Evolutionary conservation across 139 green algal genomes (phyloP), one percentile per base, ranked within the genome.

Genomic region (Haematococcus lacustris): DNA sequence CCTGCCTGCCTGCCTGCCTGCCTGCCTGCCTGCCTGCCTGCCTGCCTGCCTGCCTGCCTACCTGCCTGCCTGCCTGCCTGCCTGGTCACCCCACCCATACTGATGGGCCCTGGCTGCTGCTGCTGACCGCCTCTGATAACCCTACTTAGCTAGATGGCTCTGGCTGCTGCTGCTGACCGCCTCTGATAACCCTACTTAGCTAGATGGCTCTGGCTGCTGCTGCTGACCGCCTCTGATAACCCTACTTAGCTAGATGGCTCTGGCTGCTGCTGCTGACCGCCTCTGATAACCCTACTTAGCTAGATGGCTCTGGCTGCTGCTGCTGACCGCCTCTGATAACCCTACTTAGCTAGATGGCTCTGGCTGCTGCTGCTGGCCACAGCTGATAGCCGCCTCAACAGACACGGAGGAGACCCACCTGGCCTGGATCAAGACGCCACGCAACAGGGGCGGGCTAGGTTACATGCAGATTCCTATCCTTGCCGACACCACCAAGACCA

Each of bases 381-480:
- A 85, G 72, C 66, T 94, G 38, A 88, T 96, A 59, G 91, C 85
- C 3, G 87, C 85, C 3, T 91, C 83, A 43, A 93, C 88, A 21
- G 90, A 96, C 82, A 92, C 89, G 25, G 80, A 89, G 65, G 88
- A 96, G 85, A 80, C 78, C 17, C 91, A 96, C 76, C 74, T 94
- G 65, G 91, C 91, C 3, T 96, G 91, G 91, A 93, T 93, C 76
- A 79, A 78, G 76, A 63, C 88, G 1, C 80, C 87, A 1, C 86
- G 91, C 51, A 64, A 32, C 51, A 76, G 80, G 3, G 91, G 90
- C 4, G 91, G 91, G 7, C 82, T 95, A 63, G 91, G 90, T 38
- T 83, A 84, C 76, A 93, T 93, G 83, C 81, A 83, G 76, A 93
- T 96, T 64, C 90, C 90, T 61, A 89, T 96, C 43, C 62, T 96